Conservation (phyloP, 805 yeast species). For the Debaryomyces prosopidis region DNA sequence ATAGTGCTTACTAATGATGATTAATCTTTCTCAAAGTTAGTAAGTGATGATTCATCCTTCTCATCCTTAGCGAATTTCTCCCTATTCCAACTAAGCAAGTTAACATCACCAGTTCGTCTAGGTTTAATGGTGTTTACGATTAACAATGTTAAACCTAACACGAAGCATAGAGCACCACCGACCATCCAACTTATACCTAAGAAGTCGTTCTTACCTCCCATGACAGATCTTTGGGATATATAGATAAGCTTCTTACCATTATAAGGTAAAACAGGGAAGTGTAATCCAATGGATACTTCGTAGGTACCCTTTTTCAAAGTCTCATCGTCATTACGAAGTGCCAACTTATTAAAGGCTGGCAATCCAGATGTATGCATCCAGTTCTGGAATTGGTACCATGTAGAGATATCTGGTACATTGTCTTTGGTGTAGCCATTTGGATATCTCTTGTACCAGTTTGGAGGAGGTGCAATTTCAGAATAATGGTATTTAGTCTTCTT, state of each 20-base stretch:
- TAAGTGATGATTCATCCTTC: constrained; percentile 2
- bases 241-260: constrained; percentile 68
- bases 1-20: background rate
- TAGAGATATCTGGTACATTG: constrained; percentile 44
- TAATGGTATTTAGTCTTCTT: constrained; percentile 41
- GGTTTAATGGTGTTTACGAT: constrained; percentile 61
- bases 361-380: constrained; percentile 48
- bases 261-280: constrained; percentile 74
- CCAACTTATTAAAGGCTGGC: constrained; percentile 47
- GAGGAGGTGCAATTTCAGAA: constrained; percentile 44
- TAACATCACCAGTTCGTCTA: constrained; percentile 71
- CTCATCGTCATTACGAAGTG: constrained; percentile 61
- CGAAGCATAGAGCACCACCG: constrained; percentile 68
- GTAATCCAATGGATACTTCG: constrained; percentile 65
- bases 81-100: constrained; percentile 71
- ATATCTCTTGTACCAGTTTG: constrained; percentile 44
- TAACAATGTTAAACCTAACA: constrained; percentile 54
- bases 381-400: constrained; percentile 46
- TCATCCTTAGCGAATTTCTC: constrained; percentile 27
- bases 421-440: constrained; percentile 45
- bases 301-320: constrained; percentile 58
- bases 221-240: constrained; percentile 66
- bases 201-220: constrained; percentile 76
- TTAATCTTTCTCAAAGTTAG: constrained; percentile 4
- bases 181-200: constrained; percentile 74